Percentiles rank a stretch among this genome's conserved stretches.
Conservation (phyloP, 2,329 filamentous ascomycete species). For the Colletotrichum spinosum region DNA sequence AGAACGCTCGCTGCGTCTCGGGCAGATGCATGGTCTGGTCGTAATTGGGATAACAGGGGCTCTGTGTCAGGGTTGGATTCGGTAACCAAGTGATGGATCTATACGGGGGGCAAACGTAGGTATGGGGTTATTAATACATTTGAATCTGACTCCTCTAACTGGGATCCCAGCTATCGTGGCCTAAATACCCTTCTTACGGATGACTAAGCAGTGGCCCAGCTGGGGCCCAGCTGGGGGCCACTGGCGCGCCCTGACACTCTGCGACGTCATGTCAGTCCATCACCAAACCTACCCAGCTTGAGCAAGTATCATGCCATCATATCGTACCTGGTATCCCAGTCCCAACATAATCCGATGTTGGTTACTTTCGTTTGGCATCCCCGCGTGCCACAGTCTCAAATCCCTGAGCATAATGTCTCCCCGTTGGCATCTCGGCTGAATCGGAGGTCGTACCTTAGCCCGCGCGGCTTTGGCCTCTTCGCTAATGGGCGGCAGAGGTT, state of each 20-base stretch:
- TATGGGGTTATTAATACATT: too few species aligned
- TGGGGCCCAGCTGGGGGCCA: too few species aligned
- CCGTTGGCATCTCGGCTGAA: conserved; percentile 63
- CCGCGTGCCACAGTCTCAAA: conserved; percentile 72
- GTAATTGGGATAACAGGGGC: conserved; percentile 11
- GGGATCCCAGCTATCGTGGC: too few species aligned
- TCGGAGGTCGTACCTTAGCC: conserved; percentile 52
- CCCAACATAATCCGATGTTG: conserved; percentile 66
- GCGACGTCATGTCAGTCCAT: background rate
- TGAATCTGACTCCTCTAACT: too few species aligned
- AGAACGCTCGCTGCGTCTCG: conserved; percentile 15
- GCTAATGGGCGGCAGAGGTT: conserved; percentile 9
- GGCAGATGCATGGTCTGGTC: conserved; percentile 12
- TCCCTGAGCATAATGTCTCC: conserved; percentile 69
- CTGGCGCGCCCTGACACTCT: too few species aligned
- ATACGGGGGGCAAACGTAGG: too few species aligned
- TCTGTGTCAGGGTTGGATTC: too few species aligned
- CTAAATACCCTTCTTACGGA: too few species aligned
- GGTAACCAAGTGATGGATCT: too few species aligned
- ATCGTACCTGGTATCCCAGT: conserved; percentile 13
- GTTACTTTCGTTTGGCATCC: conserved; percentile 67
- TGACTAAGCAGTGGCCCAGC: too few species aligned
- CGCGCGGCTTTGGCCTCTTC: conserved; percentile 53
- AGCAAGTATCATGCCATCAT: background rate
- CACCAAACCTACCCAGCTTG: background rate